phyloP scores from a whole-genome alignment of 257 asterid genomes.

The Fraxinus excelsior region DNA sequence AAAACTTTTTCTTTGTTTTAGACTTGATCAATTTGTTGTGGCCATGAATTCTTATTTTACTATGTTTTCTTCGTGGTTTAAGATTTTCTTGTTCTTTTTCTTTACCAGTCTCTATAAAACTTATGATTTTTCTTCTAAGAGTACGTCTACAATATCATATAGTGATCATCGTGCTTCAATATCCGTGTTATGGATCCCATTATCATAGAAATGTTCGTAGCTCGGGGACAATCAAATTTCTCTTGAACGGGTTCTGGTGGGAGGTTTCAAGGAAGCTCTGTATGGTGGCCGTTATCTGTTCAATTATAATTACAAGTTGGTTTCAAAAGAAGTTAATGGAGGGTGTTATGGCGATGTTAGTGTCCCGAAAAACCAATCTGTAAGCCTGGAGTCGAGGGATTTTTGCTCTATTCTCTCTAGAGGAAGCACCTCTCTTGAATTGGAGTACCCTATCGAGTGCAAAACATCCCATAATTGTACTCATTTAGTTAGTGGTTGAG shows the following conservation, averaged over 20 bases:
- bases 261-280: conserved; percentile 59
- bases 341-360: conserved; percentile 19
- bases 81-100: conserved; percentile 24
- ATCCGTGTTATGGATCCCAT: conserved; percentile 27
- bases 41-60: neutral
- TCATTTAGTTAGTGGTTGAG: conserved; percentile 26
- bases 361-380: conserved; percentile 22
- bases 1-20: neutral
- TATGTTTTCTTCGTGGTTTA: conserved; percentile 20
- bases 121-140: conserved; percentile 3
- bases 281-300: conserved; percentile 40
- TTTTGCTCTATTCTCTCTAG: conserved; percentile 32
- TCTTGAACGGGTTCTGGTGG: conserved; percentile 55
- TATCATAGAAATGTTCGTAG: neutral
- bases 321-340: conserved; percentile 9
- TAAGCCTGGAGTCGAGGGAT: conserved; percentile 23
- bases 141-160: conserved; percentile 26
- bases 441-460: conserved; percentile 46
- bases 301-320: conserved; percentile 45
- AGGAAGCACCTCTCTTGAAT: conserved; percentile 17
- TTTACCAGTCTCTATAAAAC: conserved; percentile 13
- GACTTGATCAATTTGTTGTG: neutral
- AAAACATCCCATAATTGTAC: conserved; percentile 28
- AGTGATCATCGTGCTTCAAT: conserved; percentile 49
- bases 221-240: conserved; percentile 28